Evolutionary conservation across 129 eudicot species (phyloP).

Genomic region (Cynara cardunculus): DNA sequence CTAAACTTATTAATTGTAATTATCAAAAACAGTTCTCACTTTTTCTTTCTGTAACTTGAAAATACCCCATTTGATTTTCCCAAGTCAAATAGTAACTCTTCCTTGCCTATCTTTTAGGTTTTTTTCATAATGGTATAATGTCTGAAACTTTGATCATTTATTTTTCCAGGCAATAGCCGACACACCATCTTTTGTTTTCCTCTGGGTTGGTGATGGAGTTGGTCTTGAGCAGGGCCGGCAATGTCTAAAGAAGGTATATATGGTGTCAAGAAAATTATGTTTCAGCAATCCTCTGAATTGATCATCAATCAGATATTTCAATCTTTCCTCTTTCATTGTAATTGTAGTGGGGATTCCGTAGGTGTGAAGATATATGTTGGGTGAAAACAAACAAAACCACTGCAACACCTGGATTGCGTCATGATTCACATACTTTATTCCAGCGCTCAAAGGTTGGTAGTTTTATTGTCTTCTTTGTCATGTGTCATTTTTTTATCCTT

Average conservation of each 20-base stretch:
- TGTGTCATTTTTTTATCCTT: background rate
- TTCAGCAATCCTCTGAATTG: background rate
- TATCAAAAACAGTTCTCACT: background rate
- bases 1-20: background rate
- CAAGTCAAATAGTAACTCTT: background rate
- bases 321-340: constrained; percentile 11
- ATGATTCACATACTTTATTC: constrained; percentile 93
- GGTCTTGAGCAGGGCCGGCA: constrained; percentile 99
- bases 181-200: constrained; percentile 92
- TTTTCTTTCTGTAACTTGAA: background rate
- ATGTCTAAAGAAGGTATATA: constrained; percentile 84
- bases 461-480: background rate
- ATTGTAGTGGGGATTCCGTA: constrained; percentile 95
- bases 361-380: constrained; percentile 99
- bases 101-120: background rate
- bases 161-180: constrained; percentile 86
- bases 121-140: background rate
- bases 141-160: constrained; percentile 3
- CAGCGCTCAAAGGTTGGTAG: constrained; percentile 85
- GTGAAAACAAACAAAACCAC: constrained; percentile 95
- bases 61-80: background rate
- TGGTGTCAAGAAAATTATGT: background rate
- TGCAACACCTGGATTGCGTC: constrained; percentile 93
- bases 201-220: constrained; percentile 99
- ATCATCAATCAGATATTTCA: background rate